These are phyloP conservation scores for Rhynchosporium agropyri DNA, from an alignment of 2,329 filamentous ascomycete genomes.

Conservation along the genomic window DNA sequence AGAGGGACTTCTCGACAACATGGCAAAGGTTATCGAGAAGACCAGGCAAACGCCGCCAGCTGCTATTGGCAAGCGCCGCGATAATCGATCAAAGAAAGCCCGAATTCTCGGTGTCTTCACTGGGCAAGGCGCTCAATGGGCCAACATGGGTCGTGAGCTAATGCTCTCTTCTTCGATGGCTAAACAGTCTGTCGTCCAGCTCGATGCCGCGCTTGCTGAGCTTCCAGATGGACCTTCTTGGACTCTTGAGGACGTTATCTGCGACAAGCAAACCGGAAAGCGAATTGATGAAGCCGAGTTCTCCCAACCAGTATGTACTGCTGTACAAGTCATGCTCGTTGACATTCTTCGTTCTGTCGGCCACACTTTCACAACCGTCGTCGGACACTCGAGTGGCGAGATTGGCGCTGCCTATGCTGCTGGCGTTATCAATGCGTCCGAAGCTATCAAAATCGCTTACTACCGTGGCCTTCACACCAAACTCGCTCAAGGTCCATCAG, in stretches of 20 bases:
- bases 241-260: slow-evolving; percentile 31
- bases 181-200: slow-evolving; percentile 22
- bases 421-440: slow-evolving; percentile 40
- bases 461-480: slow-evolving; percentile 43
- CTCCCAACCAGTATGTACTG: slow-evolving; percentile 49
- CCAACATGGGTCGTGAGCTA: slow-evolving; percentile 31
- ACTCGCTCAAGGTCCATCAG: slow-evolving; percentile 18
- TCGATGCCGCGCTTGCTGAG: slow-evolving; percentile 36
- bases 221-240: slow-evolving; percentile 35
- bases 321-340: slow-evolving; percentile 51
- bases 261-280: slow-evolving; percentile 25
- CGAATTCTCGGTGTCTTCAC: slow-evolving; percentile 32
- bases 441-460: slow-evolving; percentile 51
- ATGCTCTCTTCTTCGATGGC: slow-evolving; percentile 25
- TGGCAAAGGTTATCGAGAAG: slow-evolving; percentile 33
- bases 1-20: slow-evolving; percentile 20
- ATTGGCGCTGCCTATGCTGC: slow-evolving; percentile 52
- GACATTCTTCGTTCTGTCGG: slow-evolving; percentile 48
- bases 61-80: slow-evolving; percentile 16
- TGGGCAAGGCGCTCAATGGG: slow-evolving; percentile 37
- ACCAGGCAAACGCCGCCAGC: slow-evolving; percentile 17
- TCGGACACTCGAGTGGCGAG: slow-evolving; percentile 53
- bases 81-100: slow-evolving; percentile 18
- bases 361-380: slow-evolving; percentile 45
- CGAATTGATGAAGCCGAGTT: slow-evolving; percentile 35